Percentiles rank a stretch among this genome's conserved stretches.
phyloP scores from a whole-genome alignment of 192 early-diverging fungal genomes.

The Coemansia sp. region DNA sequence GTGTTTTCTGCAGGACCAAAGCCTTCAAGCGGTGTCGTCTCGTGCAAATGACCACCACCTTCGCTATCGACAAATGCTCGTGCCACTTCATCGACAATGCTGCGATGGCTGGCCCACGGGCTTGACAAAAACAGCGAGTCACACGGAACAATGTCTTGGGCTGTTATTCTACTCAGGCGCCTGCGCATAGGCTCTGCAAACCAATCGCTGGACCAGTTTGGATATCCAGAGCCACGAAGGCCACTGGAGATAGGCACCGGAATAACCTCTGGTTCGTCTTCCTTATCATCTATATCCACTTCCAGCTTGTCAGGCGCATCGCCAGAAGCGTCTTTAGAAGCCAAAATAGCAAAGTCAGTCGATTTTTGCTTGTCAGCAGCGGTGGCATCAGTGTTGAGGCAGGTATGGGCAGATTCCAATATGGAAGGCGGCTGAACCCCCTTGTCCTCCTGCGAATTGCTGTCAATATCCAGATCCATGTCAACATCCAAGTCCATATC shows the following conservation, averaged over 20 bases:
- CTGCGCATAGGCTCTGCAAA: conserved; percentile 40
- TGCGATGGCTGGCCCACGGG: conserved; percentile 19
- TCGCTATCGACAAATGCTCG: conserved; percentile 54
- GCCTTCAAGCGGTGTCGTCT: conserved; percentile 36
- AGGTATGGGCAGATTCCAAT: not conserved
- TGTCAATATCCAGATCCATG: conserved; percentile 21
- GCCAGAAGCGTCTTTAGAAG: not conserved
- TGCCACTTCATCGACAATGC: conserved; percentile 45
- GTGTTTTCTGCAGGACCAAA: conserved; percentile 35
- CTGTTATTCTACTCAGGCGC: conserved; percentile 36
- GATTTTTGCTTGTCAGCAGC: not conserved
- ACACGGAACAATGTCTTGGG: conserved; percentile 40
- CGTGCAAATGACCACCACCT: conserved; percentile 50
- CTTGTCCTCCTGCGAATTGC: conserved; percentile 3
- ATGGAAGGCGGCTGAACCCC: not conserved
- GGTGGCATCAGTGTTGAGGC: not conserved
- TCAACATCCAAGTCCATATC: conserved; percentile 38
- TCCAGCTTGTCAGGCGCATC: not conserved
- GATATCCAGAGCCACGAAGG: conserved; percentile 38
- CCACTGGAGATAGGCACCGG: conserved; percentile 40
- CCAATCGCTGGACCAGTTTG: conserved; percentile 49
- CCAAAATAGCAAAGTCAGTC: not conserved
- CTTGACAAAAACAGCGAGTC: conserved; percentile 45
- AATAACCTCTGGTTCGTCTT: conserved; percentile 14
- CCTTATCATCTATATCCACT: not conserved